phyloP scores from a whole-genome alignment of 2,329 filamentous ascomycete genomes.

The Xylaria digitata region DNA sequence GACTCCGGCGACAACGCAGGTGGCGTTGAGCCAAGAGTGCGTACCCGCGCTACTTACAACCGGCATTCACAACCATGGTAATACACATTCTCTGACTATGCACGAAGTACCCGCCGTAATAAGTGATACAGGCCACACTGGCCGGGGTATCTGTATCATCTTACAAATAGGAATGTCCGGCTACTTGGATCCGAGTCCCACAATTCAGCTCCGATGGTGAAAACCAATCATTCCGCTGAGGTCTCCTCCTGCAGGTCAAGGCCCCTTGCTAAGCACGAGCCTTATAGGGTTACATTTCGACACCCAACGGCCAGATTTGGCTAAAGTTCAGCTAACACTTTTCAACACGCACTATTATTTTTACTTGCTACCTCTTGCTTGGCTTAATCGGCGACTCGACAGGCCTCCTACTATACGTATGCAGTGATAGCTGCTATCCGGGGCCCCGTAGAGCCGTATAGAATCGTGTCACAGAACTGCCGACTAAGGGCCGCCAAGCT shows the following conservation, averaged over 20 bases:
- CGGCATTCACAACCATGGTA: too few species aligned
- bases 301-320: background rate
- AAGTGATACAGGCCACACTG: too few species aligned
- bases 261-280: background rate
- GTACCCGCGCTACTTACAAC: too few species aligned
- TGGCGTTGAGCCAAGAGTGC: too few species aligned
- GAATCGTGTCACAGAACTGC: background rate
- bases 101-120: too few species aligned
- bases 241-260: background rate
- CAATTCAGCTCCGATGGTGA: background rate
- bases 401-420: background rate
- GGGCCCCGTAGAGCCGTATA: background rate
- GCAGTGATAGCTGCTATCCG: too few species aligned
- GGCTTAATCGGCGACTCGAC: background rate
- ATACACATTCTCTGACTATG: too few species aligned
- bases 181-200: too few species aligned
- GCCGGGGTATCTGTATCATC: too few species aligned
- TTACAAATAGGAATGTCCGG: too few species aligned
- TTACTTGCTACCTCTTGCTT: too few species aligned
- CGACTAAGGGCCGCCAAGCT: background rate
- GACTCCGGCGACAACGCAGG: too few species aligned
- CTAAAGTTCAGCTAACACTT: conserved; percentile 7
- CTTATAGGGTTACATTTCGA: background rate
- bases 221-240: background rate
- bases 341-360: background rate